phyloP scores from a whole-genome alignment of 306 rosid species.

The Ammopiptanthus mongolicus region DNA sequence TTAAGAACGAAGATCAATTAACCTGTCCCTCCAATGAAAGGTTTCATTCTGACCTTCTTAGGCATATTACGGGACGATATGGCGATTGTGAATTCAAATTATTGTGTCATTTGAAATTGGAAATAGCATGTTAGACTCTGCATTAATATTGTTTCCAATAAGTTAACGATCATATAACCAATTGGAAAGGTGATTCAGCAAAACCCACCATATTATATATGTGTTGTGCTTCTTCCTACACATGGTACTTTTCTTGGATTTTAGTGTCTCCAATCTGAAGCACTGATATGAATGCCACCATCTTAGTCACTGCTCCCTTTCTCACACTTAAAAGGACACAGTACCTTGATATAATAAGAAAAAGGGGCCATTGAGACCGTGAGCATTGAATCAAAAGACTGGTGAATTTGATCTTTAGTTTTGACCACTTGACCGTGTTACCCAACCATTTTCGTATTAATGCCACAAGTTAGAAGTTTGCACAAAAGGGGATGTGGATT shows the following conservation, averaged over 20 bases:
- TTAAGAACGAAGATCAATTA: neutral
- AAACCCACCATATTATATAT: conserved; percentile 4
- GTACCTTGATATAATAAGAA: neutral
- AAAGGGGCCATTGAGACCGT: neutral
- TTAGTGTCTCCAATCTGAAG: neutral
- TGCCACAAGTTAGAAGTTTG: conserved; percentile 13
- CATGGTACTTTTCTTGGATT: conserved; percentile 9
- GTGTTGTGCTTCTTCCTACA: neutral
- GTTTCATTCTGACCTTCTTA: neutral
- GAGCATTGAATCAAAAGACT: neutral
- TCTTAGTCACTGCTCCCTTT: neutral
- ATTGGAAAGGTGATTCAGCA: conserved; percentile 34
- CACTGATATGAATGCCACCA: neutral
- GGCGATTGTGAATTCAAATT: conserved; percentile 8
- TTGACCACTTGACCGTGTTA: neutral
- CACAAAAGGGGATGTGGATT: neutral
- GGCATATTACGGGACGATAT: neutral
- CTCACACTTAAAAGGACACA: neutral
- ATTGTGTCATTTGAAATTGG: neutral
- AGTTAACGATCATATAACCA: neutral
- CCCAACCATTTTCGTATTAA: neutral
- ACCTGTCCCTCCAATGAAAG: neutral
- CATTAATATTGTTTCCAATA: neutral
- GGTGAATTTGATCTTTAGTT: neutral
- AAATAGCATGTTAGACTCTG: neutral